phyloP scores from a whole-genome alignment of 2,329 filamentous ascomycete genomes.

The Pseudofabraea citricarpa region DNA sequence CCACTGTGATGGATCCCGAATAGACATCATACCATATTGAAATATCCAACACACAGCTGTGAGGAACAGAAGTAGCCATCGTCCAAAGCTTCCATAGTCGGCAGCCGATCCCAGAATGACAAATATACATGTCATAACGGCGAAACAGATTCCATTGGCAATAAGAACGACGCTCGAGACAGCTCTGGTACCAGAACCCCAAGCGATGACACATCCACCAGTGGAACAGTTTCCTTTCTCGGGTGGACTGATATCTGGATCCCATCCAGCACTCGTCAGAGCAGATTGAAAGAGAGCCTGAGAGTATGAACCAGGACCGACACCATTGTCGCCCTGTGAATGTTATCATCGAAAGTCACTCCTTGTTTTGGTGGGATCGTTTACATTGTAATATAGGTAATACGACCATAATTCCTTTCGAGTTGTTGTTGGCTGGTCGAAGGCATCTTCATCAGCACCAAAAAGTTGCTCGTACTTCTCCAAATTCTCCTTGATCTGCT shows the following conservation, averaged over 20 bases:
- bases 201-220: conserved; percentile 33
- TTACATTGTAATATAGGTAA: conserved; percentile 37
- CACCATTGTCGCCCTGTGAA: conserved; percentile 35
- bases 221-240: conserved; percentile 18
- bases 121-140: conserved; percentile 37
- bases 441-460: conserved; percentile 29
- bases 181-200: conserved; percentile 31
- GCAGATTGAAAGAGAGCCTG: conserved; percentile 36
- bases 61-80: conserved; percentile 34
- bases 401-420: conserved; percentile 37
- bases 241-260: conserved; percentile 28
- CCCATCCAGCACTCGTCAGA: conserved; percentile 32
- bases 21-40: conserved; percentile 35
- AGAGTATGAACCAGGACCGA: conserved; percentile 36
- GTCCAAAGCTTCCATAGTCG: conserved; percentile 36
- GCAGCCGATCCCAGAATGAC: conserved; percentile 35
- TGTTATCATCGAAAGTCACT: too few relatives aligned
- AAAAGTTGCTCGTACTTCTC: conserved; percentile 31
- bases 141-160: conserved; percentile 36
- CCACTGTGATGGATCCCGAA: conserved; percentile 33
- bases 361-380: background rate
- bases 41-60: conserved; percentile 35
- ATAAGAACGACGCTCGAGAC: conserved; percentile 35
- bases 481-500: conserved; percentile 16
- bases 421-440: conserved; percentile 34